Conservation (phyloP, 2,329 filamentous ascomycete species). For the Chaetoscypha palmicola region DNA sequence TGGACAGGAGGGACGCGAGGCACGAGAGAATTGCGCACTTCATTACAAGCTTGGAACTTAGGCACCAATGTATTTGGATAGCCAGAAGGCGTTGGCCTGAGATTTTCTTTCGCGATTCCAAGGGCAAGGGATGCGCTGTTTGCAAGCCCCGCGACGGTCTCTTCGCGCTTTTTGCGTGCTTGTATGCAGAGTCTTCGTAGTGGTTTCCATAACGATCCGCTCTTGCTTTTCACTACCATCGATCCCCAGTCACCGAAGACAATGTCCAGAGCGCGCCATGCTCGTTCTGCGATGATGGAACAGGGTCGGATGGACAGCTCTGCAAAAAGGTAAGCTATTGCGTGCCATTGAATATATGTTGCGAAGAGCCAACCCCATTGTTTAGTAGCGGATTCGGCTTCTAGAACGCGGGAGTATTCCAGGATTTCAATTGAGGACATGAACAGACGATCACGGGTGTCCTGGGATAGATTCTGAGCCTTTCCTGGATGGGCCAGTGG, state of each 20-base stretch:
- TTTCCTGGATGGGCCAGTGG: conserved; percentile 28
- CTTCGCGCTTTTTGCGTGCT: conserved; percentile 46
- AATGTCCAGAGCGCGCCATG: conserved; percentile 35
- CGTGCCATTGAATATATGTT: conserved; percentile 39
- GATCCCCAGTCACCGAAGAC: conserved; percentile 24
- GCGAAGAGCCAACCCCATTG: conserved; percentile 37
- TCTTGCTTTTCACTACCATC: conserved; percentile 32
- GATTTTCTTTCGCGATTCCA: conserved; percentile 1
- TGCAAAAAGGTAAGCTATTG: conserved; percentile 37
- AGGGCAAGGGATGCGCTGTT: conserved; percentile 7
- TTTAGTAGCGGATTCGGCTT: conserved; percentile 32
- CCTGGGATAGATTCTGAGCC: conserved; percentile 28
- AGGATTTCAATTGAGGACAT: conserved; percentile 35
- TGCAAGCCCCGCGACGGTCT: conserved; percentile 31
- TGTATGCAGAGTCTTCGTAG: conserved; percentile 53
- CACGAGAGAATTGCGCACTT: not conserved
- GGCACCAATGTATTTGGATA: not conserved
- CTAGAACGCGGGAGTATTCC: conserved; percentile 35
- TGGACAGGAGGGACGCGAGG: too few species aligned
- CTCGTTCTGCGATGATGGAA: conserved; percentile 34
- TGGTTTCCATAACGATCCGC: conserved; percentile 56
- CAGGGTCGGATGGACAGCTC: conserved; percentile 33
- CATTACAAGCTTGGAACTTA: not conserved
- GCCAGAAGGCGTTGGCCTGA: not conserved
- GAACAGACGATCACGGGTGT: conserved; percentile 33